phyloP scores from a whole-genome alignment of 2,329 filamentous ascomycete genomes.

The Botryotinia calthae region DNA sequence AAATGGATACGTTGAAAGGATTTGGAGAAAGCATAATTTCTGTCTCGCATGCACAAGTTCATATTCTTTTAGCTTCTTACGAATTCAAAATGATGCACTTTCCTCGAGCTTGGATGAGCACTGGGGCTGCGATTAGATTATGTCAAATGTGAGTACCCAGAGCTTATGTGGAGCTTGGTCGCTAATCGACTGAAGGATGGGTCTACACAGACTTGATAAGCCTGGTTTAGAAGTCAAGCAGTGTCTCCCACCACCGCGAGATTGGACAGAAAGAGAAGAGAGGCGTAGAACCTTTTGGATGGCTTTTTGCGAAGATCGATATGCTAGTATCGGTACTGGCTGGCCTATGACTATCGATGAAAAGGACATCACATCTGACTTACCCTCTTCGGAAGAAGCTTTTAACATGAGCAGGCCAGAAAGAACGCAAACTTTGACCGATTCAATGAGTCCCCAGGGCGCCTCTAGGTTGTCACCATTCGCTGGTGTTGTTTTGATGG shows the following conservation, averaged over 20 bases:
- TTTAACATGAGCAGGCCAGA: constrained; percentile 78
- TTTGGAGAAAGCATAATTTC: constrained; percentile 88
- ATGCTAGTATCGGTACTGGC: constrained; percentile 92
- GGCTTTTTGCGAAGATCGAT: constrained; percentile 85
- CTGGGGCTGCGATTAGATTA: constrained; percentile 75
- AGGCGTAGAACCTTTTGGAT: constrained; percentile 92
- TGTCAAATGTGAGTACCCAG: constrained; percentile 68
- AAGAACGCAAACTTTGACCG: constrained; percentile 65
- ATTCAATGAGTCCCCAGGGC: constrained; percentile 69
- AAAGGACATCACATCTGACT: constrained; percentile 80
- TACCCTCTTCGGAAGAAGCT: constrained; percentile 81
- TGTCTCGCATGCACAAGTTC: constrained; percentile 81
- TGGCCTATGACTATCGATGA: constrained; percentile 97
- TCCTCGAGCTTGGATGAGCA: constrained; percentile 90
- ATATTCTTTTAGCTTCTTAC: constrained; percentile 74
- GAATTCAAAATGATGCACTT: constrained; percentile 99
- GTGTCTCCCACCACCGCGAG: constrained; percentile 77
- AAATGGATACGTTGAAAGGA: constrained; percentile 86
- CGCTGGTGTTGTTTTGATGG: constrained; percentile 77
- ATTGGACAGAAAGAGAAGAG: constrained; percentile 94
- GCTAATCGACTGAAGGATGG: constrained; percentile 68
- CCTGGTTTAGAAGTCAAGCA: constrained; percentile 86
- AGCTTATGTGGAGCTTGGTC: neutral
- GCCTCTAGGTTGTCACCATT: constrained; percentile 72
- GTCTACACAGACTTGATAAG: constrained; percentile 83